Evolutionary conservation across 225 moss, liverwort and hornwort genomes (phyloP).

Genomic region (Thuidium tamariscinum): DNA sequence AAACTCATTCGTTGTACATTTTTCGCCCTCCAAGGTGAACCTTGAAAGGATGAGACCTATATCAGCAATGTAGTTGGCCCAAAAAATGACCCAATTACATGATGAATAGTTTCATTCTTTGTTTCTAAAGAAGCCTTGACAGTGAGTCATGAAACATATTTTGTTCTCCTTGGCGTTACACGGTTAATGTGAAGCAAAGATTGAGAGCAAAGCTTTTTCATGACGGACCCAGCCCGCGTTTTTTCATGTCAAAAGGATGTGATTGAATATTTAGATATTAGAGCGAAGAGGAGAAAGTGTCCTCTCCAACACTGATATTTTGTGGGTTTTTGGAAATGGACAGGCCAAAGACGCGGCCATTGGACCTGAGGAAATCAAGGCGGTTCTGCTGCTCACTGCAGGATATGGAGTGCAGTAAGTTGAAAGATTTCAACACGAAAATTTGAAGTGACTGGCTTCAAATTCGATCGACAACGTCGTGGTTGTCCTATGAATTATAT

Average conservation of each 20-base stretch:
- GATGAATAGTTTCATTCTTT: neutral
- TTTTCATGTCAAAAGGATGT: neutral
- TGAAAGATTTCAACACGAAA: neutral
- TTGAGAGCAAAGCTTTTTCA: neutral
- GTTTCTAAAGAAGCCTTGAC: neutral
- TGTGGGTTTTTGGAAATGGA: neutral
- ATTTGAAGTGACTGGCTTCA: neutral
- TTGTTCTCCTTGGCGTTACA: neutral
- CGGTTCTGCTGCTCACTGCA: slow-evolving; percentile 59
- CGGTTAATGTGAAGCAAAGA: neutral
- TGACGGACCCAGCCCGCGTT: neutral
- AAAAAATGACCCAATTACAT: neutral
- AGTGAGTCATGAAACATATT: neutral
- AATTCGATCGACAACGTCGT: neutral
- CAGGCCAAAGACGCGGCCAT: slow-evolving; percentile 54
- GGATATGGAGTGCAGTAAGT: slow-evolving; percentile 17
- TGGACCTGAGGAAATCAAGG: slow-evolving; percentile 67
- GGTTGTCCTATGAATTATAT: neutral
- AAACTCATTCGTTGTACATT: accelerated
- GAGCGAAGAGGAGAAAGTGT: too few species aligned
- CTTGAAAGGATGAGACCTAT: neutral
- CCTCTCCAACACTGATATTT: too few species aligned
- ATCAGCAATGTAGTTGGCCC: neutral
- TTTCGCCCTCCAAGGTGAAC: neutral
- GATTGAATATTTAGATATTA: neutral